Percentiles rank a stretch among this genome's conserved stretches.
These are phyloP conservation scores for Lasiosphaeria ovina DNA, from an alignment of 495 filamentous ascomycete genomes.

Conservation along the genomic window DNA sequence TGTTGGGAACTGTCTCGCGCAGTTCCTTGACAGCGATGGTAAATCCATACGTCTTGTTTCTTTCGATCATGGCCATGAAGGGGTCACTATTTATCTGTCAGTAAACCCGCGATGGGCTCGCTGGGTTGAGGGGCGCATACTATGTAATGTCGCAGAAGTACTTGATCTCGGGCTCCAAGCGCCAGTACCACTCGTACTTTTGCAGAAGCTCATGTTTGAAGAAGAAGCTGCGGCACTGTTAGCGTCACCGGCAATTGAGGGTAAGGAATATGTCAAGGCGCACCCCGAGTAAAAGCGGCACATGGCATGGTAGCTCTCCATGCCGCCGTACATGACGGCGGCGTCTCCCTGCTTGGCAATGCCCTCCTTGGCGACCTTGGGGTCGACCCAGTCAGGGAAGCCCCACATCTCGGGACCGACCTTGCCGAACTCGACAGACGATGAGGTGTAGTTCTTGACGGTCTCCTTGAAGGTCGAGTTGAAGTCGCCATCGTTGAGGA, in stretches of 20 bases:
- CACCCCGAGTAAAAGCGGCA: slow-evolving; percentile 98
- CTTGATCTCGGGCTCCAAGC: slow-evolving; percentile 98
- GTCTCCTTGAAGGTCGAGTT: slow-evolving; percentile 87
- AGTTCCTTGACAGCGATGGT: slow-evolving; percentile 99
- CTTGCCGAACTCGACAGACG: slow-evolving; percentile 86
- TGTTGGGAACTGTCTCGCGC: slow-evolving; percentile 96
- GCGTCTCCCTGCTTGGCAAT: slow-evolving; percentile 94
- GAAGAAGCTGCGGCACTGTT: slow-evolving; percentile 66
- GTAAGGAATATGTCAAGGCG: slow-evolving; percentile 13
- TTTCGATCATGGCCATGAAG: slow-evolving; percentile 85
- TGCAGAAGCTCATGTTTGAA: slow-evolving; percentile 94
- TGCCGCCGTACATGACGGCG: slow-evolving; percentile 99
- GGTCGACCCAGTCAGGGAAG: slow-evolving; percentile 93
- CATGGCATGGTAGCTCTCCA: slow-evolving; percentile 99
- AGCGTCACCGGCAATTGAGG: slow-evolving; percentile 15
- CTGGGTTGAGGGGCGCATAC: slow-evolving; percentile 50
- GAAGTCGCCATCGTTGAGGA: slow-evolving; percentile 97
- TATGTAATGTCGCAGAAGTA: slow-evolving; percentile 99
- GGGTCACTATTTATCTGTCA: slow-evolving; percentile 67
- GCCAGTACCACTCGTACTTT: slow-evolving; percentile 99
- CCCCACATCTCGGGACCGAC: slow-evolving; percentile 93
- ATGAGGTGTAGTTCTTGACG: slow-evolving; percentile 85
- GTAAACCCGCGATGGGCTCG: not conserved
- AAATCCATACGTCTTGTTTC: slow-evolving; percentile 98
- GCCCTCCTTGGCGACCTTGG: slow-evolving; percentile 89